Evolutionary conservation across 2,329 filamentous ascomycete genomes (phyloP), one percentile per base, ranked within the genome.

Genomic region (Keithomyces neogunnii): DNA sequence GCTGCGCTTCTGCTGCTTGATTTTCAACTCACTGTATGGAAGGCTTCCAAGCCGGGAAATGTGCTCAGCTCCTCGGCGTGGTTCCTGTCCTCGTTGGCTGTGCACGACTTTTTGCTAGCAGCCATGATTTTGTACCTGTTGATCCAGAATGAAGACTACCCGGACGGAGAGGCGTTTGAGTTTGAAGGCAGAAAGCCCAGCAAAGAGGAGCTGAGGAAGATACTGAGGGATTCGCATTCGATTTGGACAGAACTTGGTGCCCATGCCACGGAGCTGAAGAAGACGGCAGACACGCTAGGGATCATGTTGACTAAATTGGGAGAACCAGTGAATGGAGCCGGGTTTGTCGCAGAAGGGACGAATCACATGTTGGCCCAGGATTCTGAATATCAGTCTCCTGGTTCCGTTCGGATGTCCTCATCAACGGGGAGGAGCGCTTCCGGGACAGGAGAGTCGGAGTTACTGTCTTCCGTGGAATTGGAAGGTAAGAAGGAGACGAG

Each of bases 21-120:
- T 1, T 73, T 73, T 52, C 79, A 82, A 59, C 57, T 66, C 35
- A 61, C 63, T 32, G 72, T 80, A 43, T 73, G 73, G 61, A 66
- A 75, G 47, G 74, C 73, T 1, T 72, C 69, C 2, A 72, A 73
- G 51, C 78, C 80, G 0, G 80, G 80, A 1, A 76, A 76, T 5
- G 67, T 78, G 30, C 64, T 85, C 11, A 67, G 70, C 54, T 67
- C 71, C 32, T 72, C 77, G 38, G 71, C 73, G 4, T 83, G 80
- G 76, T 82, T 83, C 57, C 62, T 82, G 26, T 76, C 74, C 3
- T 77, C 77, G 1, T 65, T 85, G 3, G 73, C 76, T 9, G 73
- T 80, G 48, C 79, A 83, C 48, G 81, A 85, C 59, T 85, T 80
- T 48, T 66, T 85, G 48, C 71, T 85, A 2, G 80, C 81, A 0